These are phyloP conservation scores for Didymella lethalis DNA, from an alignment of 2,329 filamentous ascomycete genomes.

Conservation along the genomic window DNA sequence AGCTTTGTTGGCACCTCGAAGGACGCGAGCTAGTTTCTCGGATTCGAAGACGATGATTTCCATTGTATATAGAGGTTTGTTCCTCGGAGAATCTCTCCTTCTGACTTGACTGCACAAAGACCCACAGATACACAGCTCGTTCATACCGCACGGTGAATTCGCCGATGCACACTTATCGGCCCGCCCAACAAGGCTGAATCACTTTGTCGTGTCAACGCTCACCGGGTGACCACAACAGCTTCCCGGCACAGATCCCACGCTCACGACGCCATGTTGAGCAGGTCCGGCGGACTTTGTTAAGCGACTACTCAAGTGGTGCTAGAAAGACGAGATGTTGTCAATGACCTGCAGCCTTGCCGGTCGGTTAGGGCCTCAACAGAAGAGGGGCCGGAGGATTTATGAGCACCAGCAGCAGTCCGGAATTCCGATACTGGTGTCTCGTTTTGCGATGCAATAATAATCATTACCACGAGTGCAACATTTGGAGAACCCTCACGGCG, in stretches of 20 bases:
- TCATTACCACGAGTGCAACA: conserved; percentile 25
- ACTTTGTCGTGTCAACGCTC: conserved; percentile 19
- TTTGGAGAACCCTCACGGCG: conserved; percentile 33
- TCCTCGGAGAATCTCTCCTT: background rate
- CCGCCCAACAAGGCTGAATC: conserved; percentile 16
- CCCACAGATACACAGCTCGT: conserved; percentile 1
- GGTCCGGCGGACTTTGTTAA: conserved; percentile 19
- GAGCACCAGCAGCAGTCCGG: conserved; percentile 21
- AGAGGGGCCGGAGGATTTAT: conserved; percentile 32
- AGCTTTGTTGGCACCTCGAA: background rate
- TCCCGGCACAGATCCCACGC: conserved; percentile 20
- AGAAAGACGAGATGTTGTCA: conserved; percentile 15
- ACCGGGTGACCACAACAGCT: conserved; percentile 7
- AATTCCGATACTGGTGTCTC: conserved; percentile 25
- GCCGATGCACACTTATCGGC: conserved; percentile 24
- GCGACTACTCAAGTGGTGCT: conserved; percentile 14
- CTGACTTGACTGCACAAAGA: conserved; percentile 1
- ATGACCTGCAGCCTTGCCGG: conserved; percentile 20
- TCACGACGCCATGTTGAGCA: conserved; percentile 18
- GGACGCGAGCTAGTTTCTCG: background rate
- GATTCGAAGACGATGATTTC: background rate
- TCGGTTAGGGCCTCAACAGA: conserved; percentile 32
- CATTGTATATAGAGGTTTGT: background rate
- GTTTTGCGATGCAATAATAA: conserved; percentile 27
- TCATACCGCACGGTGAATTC: conserved; percentile 18